Percentiles rank a stretch among this genome's conserved stretches.
Conservation (phyloP, 2,329 filamentous ascomycete genomes). For the Pseudogymnoascus sp. region DNA sequence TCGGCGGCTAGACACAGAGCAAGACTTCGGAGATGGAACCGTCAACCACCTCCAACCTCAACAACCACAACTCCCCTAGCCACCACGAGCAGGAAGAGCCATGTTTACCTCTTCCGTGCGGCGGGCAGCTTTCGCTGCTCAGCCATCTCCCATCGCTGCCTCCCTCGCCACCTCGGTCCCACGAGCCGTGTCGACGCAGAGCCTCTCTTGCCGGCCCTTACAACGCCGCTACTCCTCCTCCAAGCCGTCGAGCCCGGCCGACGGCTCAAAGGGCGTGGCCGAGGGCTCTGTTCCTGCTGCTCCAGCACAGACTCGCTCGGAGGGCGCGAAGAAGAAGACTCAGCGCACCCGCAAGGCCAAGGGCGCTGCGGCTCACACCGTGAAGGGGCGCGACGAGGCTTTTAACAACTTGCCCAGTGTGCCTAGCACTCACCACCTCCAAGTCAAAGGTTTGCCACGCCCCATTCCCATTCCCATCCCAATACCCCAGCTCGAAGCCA, state of each 20-base stretch:
- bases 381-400: slow-evolving; percentile 34
- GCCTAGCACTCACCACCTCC: slow-evolving; percentile 65
- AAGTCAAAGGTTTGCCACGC: slow-evolving; percentile 48
- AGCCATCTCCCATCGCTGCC: slow-evolving; percentile 21
- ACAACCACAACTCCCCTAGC: neutral
- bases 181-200: slow-evolving; percentile 21
- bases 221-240: slow-evolving; percentile 30
- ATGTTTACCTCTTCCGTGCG: slow-evolving; percentile 29
- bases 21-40: slow-evolving; percentile 9
- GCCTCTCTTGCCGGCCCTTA: slow-evolving; percentile 23
- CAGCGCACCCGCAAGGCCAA: slow-evolving; percentile 47
- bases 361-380: slow-evolving; percentile 32
- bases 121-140: slow-evolving; percentile 22
- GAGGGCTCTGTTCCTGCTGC: slow-evolving; percentile 16
- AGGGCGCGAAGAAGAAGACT: slow-evolving; percentile 25
- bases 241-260: slow-evolving; percentile 30
- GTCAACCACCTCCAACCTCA: slow-evolving; percentile 8
- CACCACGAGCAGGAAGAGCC: slow-evolving; percentile 10
- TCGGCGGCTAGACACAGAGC: slow-evolving; percentile 8
- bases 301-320: slow-evolving; percentile 18
- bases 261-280: slow-evolving; percentile 26
- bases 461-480: neutral
- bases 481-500: too few species aligned
- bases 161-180: slow-evolving; percentile 20
- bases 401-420: slow-evolving; percentile 60